Evolutionary conservation across 352 stramenopile genomes (phyloP).

Genomic region (Globisporangium viniferum): DNA sequence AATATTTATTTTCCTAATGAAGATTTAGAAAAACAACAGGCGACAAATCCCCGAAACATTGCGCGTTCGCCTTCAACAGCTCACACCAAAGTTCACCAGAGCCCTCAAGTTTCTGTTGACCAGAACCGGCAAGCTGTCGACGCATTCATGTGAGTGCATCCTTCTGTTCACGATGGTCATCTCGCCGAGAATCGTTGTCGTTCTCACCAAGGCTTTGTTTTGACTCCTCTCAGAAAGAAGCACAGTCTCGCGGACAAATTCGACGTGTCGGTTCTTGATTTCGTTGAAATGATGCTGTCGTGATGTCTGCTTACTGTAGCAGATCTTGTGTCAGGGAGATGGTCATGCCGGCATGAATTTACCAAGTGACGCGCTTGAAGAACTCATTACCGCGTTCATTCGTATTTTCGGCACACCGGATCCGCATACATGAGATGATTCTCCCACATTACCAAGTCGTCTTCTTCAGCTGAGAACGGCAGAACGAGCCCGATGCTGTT

Average conservation of each 20-base stretch:
- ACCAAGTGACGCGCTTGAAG: not conserved
- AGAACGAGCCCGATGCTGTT: slow-evolving; percentile 81
- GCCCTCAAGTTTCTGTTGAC: not conserved
- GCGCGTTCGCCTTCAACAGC: not conserved
- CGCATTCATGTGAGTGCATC: slow-evolving; percentile 30
- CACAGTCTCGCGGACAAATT: slow-evolving; percentile 47
- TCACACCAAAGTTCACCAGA: not conserved
- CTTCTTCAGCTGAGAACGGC: slow-evolving; percentile 79
- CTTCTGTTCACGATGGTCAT: not conserved
- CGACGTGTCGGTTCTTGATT: slow-evolving; percentile 50
- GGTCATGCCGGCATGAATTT: not conserved
- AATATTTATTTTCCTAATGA: slow-evolving; percentile 17
- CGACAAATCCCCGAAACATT: not conserved
- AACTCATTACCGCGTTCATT: slow-evolving; percentile 28
- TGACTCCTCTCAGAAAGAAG: slow-evolving; percentile 27
- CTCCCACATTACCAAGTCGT: slow-evolving; percentile 80
- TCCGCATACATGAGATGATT: slow-evolving; percentile 80
- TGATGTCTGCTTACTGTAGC: slow-evolving; percentile 18
- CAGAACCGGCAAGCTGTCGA: slow-evolving; percentile 15
- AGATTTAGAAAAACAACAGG: slow-evolving; percentile 11
- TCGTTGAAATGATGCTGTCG: slow-evolving; percentile 61
- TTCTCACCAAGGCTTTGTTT: not conserved
- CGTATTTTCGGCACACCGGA: slow-evolving; percentile 84
- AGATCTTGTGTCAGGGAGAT: not conserved
- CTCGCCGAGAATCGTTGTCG: not conserved